Conservation (phyloP, 2,329 filamentous ascomycete species). For the Fusarium tanahbumbuense region DNA sequence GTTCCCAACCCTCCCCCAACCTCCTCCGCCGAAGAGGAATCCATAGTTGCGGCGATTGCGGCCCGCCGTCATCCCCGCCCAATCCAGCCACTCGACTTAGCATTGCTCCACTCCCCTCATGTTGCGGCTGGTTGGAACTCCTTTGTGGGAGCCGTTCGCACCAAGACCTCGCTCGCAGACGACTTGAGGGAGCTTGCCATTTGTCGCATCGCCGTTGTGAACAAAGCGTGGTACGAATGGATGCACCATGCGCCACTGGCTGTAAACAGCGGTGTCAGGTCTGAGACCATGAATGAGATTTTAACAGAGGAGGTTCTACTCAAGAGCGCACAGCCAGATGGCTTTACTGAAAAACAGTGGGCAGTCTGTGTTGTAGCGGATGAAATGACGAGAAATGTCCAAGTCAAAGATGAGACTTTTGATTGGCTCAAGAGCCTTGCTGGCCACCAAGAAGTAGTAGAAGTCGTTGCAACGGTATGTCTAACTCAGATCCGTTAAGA, state of each 20-base stretch:
- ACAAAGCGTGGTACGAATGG: constrained; percentile 8
- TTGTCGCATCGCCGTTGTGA: not conserved
- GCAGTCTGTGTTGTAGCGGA: not conserved
- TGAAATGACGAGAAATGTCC: constrained; percentile 1
- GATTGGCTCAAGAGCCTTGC: not conserved
- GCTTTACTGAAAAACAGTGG: not conserved
- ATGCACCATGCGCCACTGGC: not conserved
- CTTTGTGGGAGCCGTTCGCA: not conserved
- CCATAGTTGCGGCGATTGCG: not conserved
- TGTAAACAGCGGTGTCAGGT: not conserved
- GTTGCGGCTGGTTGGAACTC: not conserved
- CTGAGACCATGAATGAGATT: not conserved
- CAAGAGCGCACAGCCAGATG: not conserved
- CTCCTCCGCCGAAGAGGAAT: not conserved
- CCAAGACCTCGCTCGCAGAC: not conserved
- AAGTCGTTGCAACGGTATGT: constrained; percentile 2
- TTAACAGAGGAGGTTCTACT: not conserved
- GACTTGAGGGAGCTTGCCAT: constrained; percentile 2
- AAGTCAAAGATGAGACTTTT: not conserved
- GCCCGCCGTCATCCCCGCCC: constrained; percentile 5
- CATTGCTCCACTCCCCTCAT: constrained; percentile 1
- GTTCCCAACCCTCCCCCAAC: not conserved
- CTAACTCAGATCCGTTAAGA: no score
- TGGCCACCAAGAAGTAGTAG: not conserved
- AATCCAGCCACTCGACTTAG: constrained; percentile 1